Base-by-base conservation (phyloP, 345 rosid genomes). In the Lumnitzera racemosa region DNA sequence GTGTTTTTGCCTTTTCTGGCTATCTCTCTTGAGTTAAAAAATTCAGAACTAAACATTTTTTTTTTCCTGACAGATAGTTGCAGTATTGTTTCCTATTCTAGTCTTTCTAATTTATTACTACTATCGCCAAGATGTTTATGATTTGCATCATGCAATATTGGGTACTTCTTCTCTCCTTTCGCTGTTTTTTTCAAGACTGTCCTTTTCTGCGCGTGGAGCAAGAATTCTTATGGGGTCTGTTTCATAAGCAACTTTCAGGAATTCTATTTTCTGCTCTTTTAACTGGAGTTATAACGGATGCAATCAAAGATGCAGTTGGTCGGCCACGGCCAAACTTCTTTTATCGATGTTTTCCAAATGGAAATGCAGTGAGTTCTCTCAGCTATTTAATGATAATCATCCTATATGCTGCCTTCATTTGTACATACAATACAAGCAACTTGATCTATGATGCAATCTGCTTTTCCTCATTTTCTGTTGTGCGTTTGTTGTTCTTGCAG, bases 311-410 rank as follows among this genome's bases (percentile, higher is more conserved):
- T 25, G 83, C 79, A 5, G 92, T 86, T 2, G 92, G 83, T 55
- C 74, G 85, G 64, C 85, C 87, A 23, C 69, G 87, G 25, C 89
- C 91, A 2, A 78, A 86, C 74, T 86, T 85, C 74, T 86, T 83
- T 57, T 75, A 71, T 71, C 70, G 87, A 48, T 86, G 89, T 56
- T 85, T 83, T 53, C 88, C 86, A 4, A 66, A 79, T 57, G 86
- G 87, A 48, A 77, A 78, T 43, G 53, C 79, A 70, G 87, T 81
- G 58, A 16, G 74, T 23, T 12, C 41, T 15, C 15, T 15, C 49
- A 41, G 24, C 24, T 57, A 20, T 41, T 48, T 41, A 36, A 20
- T 20, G 20, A 20, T 20, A 20, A 36, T 36, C 43, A 36, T 63
- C 46, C 11, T 31, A 46, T 63, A 46, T 12, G 47, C 24, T 3